phyloP scores from a whole-genome alignment of 306 rosid species.

The Ammopiptanthus mongolicus region DNA sequence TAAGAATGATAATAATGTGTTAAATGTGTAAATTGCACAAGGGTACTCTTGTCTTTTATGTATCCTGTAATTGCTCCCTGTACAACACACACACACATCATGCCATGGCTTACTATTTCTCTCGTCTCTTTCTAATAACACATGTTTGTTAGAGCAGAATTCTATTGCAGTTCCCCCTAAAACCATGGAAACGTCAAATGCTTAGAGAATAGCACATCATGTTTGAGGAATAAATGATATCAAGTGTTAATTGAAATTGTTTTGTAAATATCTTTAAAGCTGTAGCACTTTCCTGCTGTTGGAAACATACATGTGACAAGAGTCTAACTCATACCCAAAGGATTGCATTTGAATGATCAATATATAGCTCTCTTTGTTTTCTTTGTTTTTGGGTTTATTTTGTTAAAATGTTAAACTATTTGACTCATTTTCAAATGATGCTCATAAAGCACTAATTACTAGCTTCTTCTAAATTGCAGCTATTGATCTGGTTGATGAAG shows the following conservation, averaged over 20 bases:
- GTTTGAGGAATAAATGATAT: no score
- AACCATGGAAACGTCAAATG: neutral
- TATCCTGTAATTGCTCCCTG: neutral
- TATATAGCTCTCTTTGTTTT: neutral
- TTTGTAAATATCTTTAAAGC: neutral
- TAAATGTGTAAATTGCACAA: neutral
- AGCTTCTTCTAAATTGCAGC: conserved; percentile 50
- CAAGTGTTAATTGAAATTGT: conserved; percentile 11
- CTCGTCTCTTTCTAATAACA: no score
- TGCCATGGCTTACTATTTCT: no score
- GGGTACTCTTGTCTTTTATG: neutral
- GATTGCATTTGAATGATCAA: neutral
- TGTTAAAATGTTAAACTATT: neutral
- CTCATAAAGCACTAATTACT: conserved; percentile 8
- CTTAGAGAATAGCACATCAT: neutral
- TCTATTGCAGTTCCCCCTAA: neutral
- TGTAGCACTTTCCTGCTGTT: neutral
- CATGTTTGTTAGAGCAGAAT: neutral
- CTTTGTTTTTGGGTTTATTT: neutral
- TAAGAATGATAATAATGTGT: neutral
- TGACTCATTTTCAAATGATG: neutral
- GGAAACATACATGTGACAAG: neutral
- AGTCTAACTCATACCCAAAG: neutral
- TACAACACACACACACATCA: no score
- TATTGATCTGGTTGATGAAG: conserved; percentile 97